Base-by-base conservation (phyloP, 2,329 filamentous ascomycete species). In the Claviceps humidiphila region DNA sequence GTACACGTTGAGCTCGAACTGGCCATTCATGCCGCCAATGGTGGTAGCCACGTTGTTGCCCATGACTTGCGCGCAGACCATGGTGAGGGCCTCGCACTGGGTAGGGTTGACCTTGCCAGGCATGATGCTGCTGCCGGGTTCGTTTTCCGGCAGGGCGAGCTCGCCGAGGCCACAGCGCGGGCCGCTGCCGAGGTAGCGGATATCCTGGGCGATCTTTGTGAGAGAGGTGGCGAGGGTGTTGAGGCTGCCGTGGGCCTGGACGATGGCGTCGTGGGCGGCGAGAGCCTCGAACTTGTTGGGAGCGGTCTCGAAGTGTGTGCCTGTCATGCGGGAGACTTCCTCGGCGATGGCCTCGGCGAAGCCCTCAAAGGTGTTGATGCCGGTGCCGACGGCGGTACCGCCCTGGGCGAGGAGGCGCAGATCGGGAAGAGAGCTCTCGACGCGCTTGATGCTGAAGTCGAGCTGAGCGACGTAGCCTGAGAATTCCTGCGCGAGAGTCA, bases 201-300 rank as follows among this genome's bases (percentile, higher is more conserved):
- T 89, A 68, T 97, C 93, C 74, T 98, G 90, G 11, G 91, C 93
- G 63, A 98, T 95, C 80, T 98, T 97, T 81, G 87, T 94, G 51
- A 98, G 84, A 51, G 90, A 95, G 55, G 77, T 75, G 47, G 93
- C 90, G 55, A 97, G 80, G 30, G 90, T 96, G 78, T 97, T 97
- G 64, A 98, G 81, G 58, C 87, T 84, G 56, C 93, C 93, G 59
- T 88, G 89, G 50, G 91, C 91, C 74, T 97, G 90, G 54, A 97
- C 89, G 61, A 97, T 82, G 58, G 91, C 89, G 66, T 98, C 93
- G 71, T 98, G 93, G 49, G 93, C 89, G 54, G 93, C 93, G 43
- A 98, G 82, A 3, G 93, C 85, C 75, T 97, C 93, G 65, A 98
- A 98, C 77, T 98, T 98, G 81, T 98, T 98, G 59, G 93, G 91